These are phyloP conservation scores for Actinomortierella wolfii DNA, from an alignment of 371 early-diverging fungal species.

Conservation along the genomic window DNA sequence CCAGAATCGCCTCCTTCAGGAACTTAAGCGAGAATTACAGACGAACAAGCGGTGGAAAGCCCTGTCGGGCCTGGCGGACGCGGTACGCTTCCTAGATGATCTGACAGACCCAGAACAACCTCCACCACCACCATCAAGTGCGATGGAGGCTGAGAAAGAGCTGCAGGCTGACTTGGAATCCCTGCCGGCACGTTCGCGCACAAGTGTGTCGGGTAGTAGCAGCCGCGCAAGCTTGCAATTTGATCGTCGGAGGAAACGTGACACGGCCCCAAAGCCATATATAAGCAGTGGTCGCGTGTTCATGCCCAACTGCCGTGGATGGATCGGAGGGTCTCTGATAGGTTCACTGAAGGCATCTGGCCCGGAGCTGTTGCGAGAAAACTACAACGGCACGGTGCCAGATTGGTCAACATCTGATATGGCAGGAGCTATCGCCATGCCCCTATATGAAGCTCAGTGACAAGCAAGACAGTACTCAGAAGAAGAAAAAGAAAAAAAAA, in stretches of 20 bases:
- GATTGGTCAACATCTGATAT: constrained; percentile 63
- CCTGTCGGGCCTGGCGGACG: constrained; percentile 41
- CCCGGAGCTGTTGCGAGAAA: constrained; percentile 65
- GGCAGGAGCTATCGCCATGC: neutral
- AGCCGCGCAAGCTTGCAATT: constrained; percentile 6
- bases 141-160: no score
- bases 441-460: no score
- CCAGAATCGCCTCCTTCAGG: constrained; percentile 64
- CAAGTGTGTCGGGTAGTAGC: no score
- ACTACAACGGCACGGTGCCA: constrained; percentile 63
- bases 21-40: constrained; percentile 59
- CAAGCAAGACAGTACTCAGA: no score
- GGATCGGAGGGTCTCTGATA: constrained; percentile 82
- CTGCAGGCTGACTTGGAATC: no score
- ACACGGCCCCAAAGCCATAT: constrained; percentile 27
- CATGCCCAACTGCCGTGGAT: constrained; percentile 68
- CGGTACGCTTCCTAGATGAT: constrained; percentile 44
- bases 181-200: no score
- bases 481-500: no score
- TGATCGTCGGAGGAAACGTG: constrained; percentile 10
- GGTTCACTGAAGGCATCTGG: constrained; percentile 74
- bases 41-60: constrained; percentile 48
- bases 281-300: constrained; percentile 65
- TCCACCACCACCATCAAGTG: neutral
- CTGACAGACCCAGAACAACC: constrained; percentile 13